phyloP scores from a whole-genome alignment of 2,329 filamentous ascomycete genomes.

The Davidsoniella australis region DNA sequence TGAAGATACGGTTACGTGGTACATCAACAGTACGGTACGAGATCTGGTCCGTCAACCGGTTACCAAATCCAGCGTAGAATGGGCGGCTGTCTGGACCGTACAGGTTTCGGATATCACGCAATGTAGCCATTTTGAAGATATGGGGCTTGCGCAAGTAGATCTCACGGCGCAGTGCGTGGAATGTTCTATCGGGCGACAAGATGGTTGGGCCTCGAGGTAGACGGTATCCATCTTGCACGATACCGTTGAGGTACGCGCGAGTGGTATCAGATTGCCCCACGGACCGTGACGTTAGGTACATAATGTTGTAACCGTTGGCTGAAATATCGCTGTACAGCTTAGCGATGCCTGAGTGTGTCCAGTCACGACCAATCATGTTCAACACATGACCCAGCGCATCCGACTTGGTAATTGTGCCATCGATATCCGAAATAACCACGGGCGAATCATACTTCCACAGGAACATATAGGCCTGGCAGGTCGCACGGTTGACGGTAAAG shows the following conservation, averaged over 20 bases:
- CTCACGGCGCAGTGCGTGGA: slow-evolving; percentile 80
- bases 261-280: slow-evolving; percentile 90
- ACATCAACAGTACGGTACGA: slow-evolving; percentile 95
- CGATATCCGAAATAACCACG: slow-evolving; percentile 95
- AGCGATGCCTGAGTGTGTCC: slow-evolving; percentile 91
- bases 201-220: slow-evolving; percentile 87
- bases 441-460: slow-evolving; percentile 83
- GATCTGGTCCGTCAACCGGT: slow-evolving; percentile 86
- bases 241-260: slow-evolving; percentile 72
- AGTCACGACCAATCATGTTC: slow-evolving; percentile 93
- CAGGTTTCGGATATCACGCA: slow-evolving; percentile 81
- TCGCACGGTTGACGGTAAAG: slow-evolving; percentile 90
- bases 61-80: slow-evolving; percentile 95
- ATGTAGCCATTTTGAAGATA: slow-evolving; percentile 98
- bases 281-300: slow-evolving; percentile 88
- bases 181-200: slow-evolving; percentile 83
- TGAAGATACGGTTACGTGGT: slow-evolving; percentile 85
- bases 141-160: slow-evolving; percentile 92
- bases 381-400: slow-evolving; percentile 86
- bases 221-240: slow-evolving; percentile 71
- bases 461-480: slow-evolving; percentile 83
- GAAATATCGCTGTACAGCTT: slow-evolving; percentile 95
- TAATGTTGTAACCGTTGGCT: slow-evolving; percentile 93
- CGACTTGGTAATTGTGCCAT: slow-evolving; percentile 96
- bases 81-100: slow-evolving; percentile 64